A percentile compares a stretch with the other conserved stretches of the same genome.
phyloP scores from a whole-genome alignment of 441 rosid species.

The Erodium texanum region DNA sequence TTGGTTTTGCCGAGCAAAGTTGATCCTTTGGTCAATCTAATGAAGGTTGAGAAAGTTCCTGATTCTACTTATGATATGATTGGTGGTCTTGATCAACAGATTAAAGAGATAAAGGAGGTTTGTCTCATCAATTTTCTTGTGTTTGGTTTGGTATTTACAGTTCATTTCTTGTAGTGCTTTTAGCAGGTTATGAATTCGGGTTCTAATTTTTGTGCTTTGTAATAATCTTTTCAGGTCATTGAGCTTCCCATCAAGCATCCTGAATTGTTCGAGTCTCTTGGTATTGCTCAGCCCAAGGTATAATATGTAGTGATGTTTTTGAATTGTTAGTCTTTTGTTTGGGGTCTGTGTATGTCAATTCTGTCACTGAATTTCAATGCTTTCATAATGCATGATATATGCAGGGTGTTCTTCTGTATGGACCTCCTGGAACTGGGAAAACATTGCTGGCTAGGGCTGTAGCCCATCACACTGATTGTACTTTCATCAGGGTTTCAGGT shows the following conservation, averaged over 20 bases:
- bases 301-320: not conserved
- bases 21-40: slow-evolving; percentile 81
- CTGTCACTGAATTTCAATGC: not conserved
- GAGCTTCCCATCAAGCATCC: slow-evolving; percentile 86
- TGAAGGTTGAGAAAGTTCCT: slow-evolving; percentile 96
- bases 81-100: slow-evolving; percentile 92
- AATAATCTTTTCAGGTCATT: slow-evolving; percentile 51
- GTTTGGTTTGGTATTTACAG: not conserved
- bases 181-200: not conserved
- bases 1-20: slow-evolving; percentile 89
- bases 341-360: not conserved
- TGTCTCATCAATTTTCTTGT: not conserved
- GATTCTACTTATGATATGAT: slow-evolving; percentile 49
- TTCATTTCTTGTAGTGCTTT: not conserved
- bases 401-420: slow-evolving; percentile 91
- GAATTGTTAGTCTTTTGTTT: not conserved
- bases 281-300: slow-evolving; percentile 96
- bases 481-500: slow-evolving; percentile 96
- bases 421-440: slow-evolving; percentile 98
- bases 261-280: slow-evolving; percentile 85
- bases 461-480: slow-evolving; percentile 96
- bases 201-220: not conserved
- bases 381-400: not conserved
- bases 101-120: slow-evolving; percentile 94
- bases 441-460: slow-evolving; percentile 91